Conservation (phyloP, 2,329 filamentous ascomycete genomes). For the Coniochaeta sp. region DNA sequence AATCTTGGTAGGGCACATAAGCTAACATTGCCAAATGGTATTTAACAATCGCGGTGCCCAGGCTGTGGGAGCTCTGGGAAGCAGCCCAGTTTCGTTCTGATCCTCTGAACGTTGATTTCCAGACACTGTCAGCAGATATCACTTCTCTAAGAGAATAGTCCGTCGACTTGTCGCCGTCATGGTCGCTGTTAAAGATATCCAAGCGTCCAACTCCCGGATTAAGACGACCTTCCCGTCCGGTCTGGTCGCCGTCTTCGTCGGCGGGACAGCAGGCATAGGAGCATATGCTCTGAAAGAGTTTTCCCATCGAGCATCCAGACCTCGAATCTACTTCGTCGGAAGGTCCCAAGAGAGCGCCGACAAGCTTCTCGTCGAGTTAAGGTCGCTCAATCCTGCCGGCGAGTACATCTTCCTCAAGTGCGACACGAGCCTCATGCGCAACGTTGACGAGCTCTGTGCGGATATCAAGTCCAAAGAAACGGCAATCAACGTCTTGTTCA, state of each 20-base stretch:
- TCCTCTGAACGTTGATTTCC: background rate
- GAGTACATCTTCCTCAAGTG: constrained; percentile 35
- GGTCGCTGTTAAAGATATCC: constrained; percentile 22
- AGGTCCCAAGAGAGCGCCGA: constrained; percentile 31
- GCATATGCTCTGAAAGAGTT: constrained; percentile 37
- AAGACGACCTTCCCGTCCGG: constrained; percentile 22
- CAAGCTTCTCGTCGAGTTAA: constrained; percentile 33
- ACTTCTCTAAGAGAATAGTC: background rate
- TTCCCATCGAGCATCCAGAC: constrained; percentile 28
- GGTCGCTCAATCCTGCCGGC: constrained; percentile 33
- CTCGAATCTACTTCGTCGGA: constrained; percentile 40
- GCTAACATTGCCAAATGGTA: background rate
- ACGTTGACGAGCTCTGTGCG: constrained; percentile 39
- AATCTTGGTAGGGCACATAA: background rate
- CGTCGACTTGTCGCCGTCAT: constrained; percentile 12
- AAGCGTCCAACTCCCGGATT: constrained; percentile 25
- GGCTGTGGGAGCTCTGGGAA: background rate
- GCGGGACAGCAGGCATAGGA: constrained; percentile 43
- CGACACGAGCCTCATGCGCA: constrained; percentile 38
- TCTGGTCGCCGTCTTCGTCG: constrained; percentile 41
- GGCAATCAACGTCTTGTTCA: constrained; percentile 36
- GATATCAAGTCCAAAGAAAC: constrained; percentile 42
- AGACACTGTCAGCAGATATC: background rate
- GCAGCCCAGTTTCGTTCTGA: background rate
- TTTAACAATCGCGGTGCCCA: background rate